Evolutionary conservation across 257 asterid genomes (phyloP).

Genomic region (Petunia axillaris): DNA sequence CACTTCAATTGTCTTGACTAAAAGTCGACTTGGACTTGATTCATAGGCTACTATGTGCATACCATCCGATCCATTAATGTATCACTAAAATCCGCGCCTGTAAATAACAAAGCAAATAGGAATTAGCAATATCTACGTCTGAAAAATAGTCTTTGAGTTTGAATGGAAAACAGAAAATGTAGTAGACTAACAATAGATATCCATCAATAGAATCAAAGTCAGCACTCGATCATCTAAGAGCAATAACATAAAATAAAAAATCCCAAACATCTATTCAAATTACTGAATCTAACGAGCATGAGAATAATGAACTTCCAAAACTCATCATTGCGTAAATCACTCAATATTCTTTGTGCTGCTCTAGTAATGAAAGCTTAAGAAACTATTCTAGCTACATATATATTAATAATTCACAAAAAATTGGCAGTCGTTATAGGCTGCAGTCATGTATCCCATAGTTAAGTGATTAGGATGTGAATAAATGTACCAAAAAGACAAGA

Average conservation of each 20-base stretch:
- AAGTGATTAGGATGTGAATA: too few species aligned
- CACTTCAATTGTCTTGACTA: background rate
- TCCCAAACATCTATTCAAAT: background rate
- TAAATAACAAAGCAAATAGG: background rate
- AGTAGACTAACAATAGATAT: background rate
- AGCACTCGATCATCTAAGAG: background rate
- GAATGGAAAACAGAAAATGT: background rate
- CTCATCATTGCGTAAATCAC: background rate
- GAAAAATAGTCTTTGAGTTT: background rate
- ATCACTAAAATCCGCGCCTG: slow-evolving; percentile 97
- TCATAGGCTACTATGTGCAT: slow-evolving; percentile 30
- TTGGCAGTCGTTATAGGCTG: too few species aligned
- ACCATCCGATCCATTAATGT: slow-evolving; percentile 99
- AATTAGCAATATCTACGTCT: background rate
- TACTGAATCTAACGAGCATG: background rate
- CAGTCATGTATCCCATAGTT: too few species aligned
- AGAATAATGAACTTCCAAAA: background rate
- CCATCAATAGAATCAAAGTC: background rate
- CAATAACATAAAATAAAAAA: background rate
- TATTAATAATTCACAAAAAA: background rate
- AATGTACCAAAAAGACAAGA: too few species aligned
- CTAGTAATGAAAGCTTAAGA: background rate
- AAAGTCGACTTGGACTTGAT: background rate
- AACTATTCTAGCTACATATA: background rate
- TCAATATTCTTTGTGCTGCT: background rate